Evolutionary conservation across 768 basidiomycete species (phyloP), one percentile per base, ranked within the genome.

Genomic region (Lactarius psammicola): DNA sequence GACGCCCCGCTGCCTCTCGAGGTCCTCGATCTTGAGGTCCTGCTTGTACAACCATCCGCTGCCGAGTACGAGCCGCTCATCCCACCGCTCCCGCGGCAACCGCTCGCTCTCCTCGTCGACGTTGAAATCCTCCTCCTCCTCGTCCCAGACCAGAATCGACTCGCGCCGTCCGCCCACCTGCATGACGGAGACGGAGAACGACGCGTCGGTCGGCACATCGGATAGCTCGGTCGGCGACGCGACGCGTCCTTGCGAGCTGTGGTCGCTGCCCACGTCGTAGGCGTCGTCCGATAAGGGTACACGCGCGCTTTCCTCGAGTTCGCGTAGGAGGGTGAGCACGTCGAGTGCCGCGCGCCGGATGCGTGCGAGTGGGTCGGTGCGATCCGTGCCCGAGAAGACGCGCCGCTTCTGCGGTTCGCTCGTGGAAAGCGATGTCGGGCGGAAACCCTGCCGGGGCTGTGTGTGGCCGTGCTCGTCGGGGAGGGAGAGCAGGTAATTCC

Each of bases 1-100:
- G 5, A 83, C 81, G 1, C 74, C 75, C 68, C 83, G 77, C 74
- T 93, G 90, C 73, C 80, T 84, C 69, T 44, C 73, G 63, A 94
- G 75, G 34, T 86, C 80, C 23, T 74, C 76, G 36, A 88, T 75
- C 18, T 71, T 75, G 62, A 92, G 71, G 70, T 90, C 87, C 71
- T 87, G 88, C 63, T 77, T 81, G 73, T 94, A 94, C 61, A 94
- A 72, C 90, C 92, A 94, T 6, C 92, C 92, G 33, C 87, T 87
- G 30, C 89, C 89, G 15, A 94, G 79, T 0, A 92, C 87, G 13
- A 94, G 81, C 40, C 86, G 80, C 72, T 93, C 89, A 71, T 94
- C 92, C 92, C 92, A 94, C 20, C 81, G 78, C 68, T 90, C 88
- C 46, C 82, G 81, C 74, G 87, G 62, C 6, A 59, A 1, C 18